These are phyloP conservation scores for Phytophthora sojae DNA, from an alignment of 352 stramenopile genomes.

Conservation along the genomic window DNA sequence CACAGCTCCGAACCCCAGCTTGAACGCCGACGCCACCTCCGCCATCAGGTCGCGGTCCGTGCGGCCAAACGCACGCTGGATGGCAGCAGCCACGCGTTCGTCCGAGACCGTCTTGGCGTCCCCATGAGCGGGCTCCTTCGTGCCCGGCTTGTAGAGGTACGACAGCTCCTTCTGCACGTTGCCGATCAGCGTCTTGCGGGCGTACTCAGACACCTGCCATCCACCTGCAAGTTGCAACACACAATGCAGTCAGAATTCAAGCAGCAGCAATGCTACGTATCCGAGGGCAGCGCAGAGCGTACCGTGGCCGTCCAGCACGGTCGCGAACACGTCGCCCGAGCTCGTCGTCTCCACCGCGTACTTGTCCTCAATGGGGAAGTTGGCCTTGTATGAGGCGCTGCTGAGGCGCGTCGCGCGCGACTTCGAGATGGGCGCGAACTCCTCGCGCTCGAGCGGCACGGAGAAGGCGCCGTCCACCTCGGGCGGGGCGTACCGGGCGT, in stretches of 20 bases:
- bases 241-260: not conserved
- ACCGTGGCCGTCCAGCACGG: constrained; percentile 93
- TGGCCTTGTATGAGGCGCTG: constrained; percentile 72
- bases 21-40: constrained; percentile 86
- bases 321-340: constrained; percentile 85
- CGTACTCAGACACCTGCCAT: constrained; percentile 94
- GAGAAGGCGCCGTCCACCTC: constrained; percentile 56
- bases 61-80: constrained; percentile 86
- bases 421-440: constrained; percentile 51
- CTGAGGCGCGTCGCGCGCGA: constrained; percentile 60
- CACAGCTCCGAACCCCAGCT: constrained; percentile 92
- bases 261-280: constrained; percentile 2
- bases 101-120: constrained; percentile 46
- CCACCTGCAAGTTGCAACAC: constrained; percentile 55
- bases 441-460: constrained; percentile 63
- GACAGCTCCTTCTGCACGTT: constrained; percentile 83
- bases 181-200: constrained; percentile 73
- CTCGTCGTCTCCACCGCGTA: constrained; percentile 74
- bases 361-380: constrained; percentile 85
- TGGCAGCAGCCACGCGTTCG: constrained; percentile 65
- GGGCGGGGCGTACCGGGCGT: constrained; percentile 57
- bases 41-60: constrained; percentile 89
- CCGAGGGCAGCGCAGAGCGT: not conserved
- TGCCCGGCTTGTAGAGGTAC: constrained; percentile 51
- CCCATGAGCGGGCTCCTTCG: constrained; percentile 29